Evolutionary conservation across 192 early-diverging fungal genomes (phyloP).

Genomic region (Mortierella hygrophila): DNA sequence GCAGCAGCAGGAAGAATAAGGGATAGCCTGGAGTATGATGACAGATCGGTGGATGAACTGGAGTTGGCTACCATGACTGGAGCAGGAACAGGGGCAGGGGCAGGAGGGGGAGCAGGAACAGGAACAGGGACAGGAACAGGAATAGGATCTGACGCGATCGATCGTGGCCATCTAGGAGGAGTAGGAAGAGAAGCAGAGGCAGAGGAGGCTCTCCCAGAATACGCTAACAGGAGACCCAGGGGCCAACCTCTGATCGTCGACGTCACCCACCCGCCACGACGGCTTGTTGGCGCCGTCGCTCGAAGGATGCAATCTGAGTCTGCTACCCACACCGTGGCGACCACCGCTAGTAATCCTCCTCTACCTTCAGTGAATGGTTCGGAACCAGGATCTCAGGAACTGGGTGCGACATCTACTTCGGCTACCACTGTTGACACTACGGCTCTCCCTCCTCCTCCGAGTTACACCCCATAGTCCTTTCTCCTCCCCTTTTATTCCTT

Average conservation of each 20-base stretch:
- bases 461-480: background rate
- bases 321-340: background rate
- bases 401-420: background rate
- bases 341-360: background rate
- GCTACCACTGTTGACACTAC: background rate
- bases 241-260: conserved; percentile 18
- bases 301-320: conserved; percentile 9
- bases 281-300: conserved; percentile 16
- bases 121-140: background rate
- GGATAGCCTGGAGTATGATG: background rate
- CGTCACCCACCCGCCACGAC: background rate
- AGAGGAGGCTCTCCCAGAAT: conserved; percentile 16
- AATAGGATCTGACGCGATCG: background rate
- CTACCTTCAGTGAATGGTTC: background rate
- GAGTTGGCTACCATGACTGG: background rate
- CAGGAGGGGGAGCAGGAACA: background rate
- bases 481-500: no score
- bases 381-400: background rate
- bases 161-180: background rate
- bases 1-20: background rate
- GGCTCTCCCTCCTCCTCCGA: background rate
- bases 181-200: background rate
- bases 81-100: background rate
- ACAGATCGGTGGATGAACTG: background rate
- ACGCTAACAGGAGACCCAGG: conserved; percentile 1